Base-by-base conservation (phyloP, 345 rosid genomes). In the Eucalyptus sp. region DNA sequence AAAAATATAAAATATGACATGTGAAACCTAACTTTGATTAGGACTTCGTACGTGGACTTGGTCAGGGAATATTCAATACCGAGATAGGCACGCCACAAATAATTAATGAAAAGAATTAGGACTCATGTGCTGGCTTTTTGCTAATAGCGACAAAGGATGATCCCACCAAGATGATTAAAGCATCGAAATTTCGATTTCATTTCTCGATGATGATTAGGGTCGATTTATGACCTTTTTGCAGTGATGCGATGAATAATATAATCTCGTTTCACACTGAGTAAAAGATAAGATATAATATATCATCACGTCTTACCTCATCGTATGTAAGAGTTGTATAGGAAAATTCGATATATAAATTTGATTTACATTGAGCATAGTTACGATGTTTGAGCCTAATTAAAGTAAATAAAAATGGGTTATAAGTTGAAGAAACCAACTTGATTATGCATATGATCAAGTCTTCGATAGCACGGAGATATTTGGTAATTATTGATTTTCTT, bases 221-320 rank as follows among this genome's bases (percentile, higher is more conserved):
- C 7, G 80, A 68, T 71, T 15, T 76, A 76, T 76, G 8, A 41
- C 13, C 84, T 76, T 76, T 76, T 76, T 41, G 27, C 4, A 10
- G 29, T 20, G 84, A 41, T 41, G 48, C 84, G 16, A 76, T 22
- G 9, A 20, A 22, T 76, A 76, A 1, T 76, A 10, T 76, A 76
- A 37, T 76, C 48, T 41, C 5, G 15, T 76, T 76, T 76, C 84
- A 22, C 48, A 76, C 29, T 22, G 15, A 41, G 83, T 13, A 12
- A 24, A 41, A 41, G 48, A 76, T 76, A 43, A 76, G 76, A 64
- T 31, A n/a, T 15, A n/a, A n/a, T 64, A 16, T 64, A 3, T 14
- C 76, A n/a, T n/a, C 1, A 16, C 0, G 20, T 15, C 41, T 0
- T 14, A n/a, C 20, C 76, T n/a, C 11, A 15, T n/a, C 11, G 8